Evolutionary conservation across 2,329 filamentous ascomycete genomes (phyloP).

Genomic region (Aspergillus pseudonomiae): DNA sequence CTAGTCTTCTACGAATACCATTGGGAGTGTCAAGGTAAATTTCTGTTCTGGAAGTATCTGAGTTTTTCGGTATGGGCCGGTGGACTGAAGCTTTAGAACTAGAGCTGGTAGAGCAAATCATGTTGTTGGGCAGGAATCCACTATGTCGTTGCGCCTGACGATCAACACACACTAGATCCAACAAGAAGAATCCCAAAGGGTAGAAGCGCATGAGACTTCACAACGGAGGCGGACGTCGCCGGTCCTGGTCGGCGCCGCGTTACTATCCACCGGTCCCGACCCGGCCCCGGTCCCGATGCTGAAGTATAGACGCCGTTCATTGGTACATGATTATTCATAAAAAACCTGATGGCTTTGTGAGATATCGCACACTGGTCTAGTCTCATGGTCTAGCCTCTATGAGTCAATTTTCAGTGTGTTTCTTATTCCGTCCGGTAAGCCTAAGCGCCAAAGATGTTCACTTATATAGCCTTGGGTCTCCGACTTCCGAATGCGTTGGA

Average conservation of each 20-base stretch:
- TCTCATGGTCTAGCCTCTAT: conserved; percentile 20
- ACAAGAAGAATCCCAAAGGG: neutral
- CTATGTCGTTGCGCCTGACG: neutral
- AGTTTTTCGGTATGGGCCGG: neutral
- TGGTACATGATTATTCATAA: neutral
- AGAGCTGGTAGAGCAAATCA: neutral
- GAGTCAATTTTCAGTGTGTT: conserved; percentile 21
- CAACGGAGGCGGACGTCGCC: neutral
- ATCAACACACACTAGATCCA: neutral
- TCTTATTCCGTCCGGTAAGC: neutral
- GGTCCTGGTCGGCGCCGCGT: conserved; percentile 25
- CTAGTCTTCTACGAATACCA: neutral
- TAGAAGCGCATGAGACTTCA: neutral
- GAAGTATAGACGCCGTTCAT: conserved; percentile 7
- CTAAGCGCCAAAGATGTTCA: neutral
- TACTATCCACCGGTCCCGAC: conserved; percentile 26
- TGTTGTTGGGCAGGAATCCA: conserved; percentile 7
- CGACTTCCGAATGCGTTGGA: neutral
- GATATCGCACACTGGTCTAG: conserved; percentile 17
- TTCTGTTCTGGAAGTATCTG: neutral
- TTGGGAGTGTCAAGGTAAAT: neutral
- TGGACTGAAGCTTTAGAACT: neutral
- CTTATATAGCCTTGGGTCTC: neutral
- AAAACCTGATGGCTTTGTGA: neutral
- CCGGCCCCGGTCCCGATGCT: conserved; percentile 13